Conservation (phyloP, 1,284 basidiomycete genomes). For the Tilletia indica region DNA sequence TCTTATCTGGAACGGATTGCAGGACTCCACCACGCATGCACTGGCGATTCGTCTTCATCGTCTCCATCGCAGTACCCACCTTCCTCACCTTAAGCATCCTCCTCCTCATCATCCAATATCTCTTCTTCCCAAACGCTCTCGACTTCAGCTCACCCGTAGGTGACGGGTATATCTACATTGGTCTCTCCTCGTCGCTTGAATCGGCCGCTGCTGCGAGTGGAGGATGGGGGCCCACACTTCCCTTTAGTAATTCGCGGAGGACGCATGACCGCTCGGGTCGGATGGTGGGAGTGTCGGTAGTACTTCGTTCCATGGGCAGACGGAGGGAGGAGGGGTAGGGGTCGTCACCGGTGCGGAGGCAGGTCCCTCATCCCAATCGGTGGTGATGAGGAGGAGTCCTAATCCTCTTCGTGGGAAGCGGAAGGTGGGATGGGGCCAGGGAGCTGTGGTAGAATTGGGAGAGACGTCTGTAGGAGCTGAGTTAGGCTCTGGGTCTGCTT, state of each 20-base stretch:
- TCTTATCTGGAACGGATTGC: no score
- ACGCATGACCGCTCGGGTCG: neutral
- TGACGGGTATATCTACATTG: slow-evolving; percentile 1
- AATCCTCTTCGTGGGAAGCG: no score
- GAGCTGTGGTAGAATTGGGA: no score
- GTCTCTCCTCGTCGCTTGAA: neutral
- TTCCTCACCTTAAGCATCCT: neutral
- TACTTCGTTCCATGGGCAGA: no score
- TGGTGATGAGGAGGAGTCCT: no score
- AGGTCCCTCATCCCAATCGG: no score
- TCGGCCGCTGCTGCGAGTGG: neutral
- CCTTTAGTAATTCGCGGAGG: neutral
- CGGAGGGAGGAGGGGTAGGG: no score
- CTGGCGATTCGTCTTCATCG: slow-evolving; percentile 9
- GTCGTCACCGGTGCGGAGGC: no score
- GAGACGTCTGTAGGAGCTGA: no score
- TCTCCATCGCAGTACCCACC: slow-evolving; percentile 16
- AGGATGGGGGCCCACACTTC: slow-evolving; percentile 4
- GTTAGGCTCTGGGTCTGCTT: no score
- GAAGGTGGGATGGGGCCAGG: no score
- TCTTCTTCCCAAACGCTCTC: slow-evolving; percentile 14
- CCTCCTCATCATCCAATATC: neutral
- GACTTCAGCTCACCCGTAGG: neutral
- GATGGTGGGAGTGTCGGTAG: no score
- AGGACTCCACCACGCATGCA: slow-evolving; percentile 11